phyloP scores from a whole-genome alignment of 2,329 filamentous ascomycete species.

The Colletotrichum kahawae region DNA sequence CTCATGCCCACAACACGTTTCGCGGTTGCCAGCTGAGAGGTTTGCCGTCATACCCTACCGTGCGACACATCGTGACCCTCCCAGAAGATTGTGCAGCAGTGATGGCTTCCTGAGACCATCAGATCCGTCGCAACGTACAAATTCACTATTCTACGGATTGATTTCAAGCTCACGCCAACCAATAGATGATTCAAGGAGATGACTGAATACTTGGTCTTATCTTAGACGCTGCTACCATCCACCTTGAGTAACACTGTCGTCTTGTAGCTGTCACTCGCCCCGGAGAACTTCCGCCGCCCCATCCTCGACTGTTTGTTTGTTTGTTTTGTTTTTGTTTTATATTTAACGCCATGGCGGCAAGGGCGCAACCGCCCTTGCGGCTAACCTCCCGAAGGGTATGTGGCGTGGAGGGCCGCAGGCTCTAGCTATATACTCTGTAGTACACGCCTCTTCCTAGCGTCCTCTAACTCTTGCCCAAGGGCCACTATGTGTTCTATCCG shows the following conservation, averaged over 20 bases:
- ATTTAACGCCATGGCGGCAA: no score
- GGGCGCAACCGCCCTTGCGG: no score
- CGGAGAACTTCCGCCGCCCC: not conserved
- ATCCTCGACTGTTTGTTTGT: no score
- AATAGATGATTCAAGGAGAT: not conserved
- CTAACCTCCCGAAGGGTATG: no score
- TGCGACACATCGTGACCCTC: not conserved
- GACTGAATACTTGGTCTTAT: not conserved
- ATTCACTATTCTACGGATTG: rapidly evolving
- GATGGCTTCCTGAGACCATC: not conserved
- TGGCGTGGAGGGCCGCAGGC: no score
- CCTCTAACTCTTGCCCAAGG: no score
- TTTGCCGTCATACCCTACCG: not conserved
- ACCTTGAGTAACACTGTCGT: not conserved
- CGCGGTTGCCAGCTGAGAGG: not conserved
- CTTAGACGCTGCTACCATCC: not conserved
- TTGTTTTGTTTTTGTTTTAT: no score
- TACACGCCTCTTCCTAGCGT: no score
- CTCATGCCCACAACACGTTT: not conserved
- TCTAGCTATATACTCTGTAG: no score
- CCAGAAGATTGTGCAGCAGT: not conserved
- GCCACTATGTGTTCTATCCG: no score
- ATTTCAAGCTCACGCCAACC: not conserved
- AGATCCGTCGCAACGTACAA: not conserved
- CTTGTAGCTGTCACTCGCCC: not conserved